These are phyloP conservation scores for Wilcoxina mikolae DNA, from an alignment of 495 filamentous ascomycete species.

Conservation along the genomic window DNA sequence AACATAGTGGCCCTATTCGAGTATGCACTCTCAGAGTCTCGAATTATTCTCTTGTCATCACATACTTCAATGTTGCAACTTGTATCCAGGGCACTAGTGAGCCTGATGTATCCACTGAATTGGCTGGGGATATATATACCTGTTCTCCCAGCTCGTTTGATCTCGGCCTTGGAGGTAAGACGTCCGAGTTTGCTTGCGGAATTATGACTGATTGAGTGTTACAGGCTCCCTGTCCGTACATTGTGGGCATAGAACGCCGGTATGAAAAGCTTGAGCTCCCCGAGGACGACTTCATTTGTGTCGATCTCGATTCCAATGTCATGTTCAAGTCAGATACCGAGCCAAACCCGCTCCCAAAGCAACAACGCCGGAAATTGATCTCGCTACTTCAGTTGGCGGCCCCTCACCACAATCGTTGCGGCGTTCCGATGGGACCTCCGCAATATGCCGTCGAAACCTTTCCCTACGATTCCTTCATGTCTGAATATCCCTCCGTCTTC, in stretches of 20 bases:
- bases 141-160: constrained; percentile 68
- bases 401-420: constrained; percentile 74
- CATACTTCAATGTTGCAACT: constrained; percentile 94
- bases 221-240: constrained; percentile 81
- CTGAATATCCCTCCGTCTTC: constrained; percentile 71
- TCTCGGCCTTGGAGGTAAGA: constrained; percentile 60
- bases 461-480: constrained; percentile 73
- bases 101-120: constrained; percentile 73
- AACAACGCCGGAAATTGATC: constrained; percentile 76
- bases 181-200: constrained; percentile 1
- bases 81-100: constrained; percentile 65
- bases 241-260: constrained; percentile 83
- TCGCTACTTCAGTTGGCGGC: constrained; percentile 81
- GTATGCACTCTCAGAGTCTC: constrained; percentile 81
- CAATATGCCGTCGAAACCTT: constrained; percentile 85
- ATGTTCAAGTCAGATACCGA: constrained; percentile 59
- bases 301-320: constrained; percentile 78
- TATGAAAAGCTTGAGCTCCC: constrained; percentile 87
- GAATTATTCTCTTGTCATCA: constrained; percentile 90
- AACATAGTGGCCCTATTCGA: constrained; percentile 90
- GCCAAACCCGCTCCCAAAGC: constrained; percentile 64
- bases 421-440: constrained; percentile 76
- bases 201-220: not conserved
- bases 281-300: constrained; percentile 90
- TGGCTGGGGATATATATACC: constrained; percentile 93